A percentile compares a stretch with the other conserved stretches of the same genome.
Evolutionary conservation across 2,329 filamentous ascomycete genomes (phyloP).

Genomic region (Akanthomyces uredinophilus): DNA sequence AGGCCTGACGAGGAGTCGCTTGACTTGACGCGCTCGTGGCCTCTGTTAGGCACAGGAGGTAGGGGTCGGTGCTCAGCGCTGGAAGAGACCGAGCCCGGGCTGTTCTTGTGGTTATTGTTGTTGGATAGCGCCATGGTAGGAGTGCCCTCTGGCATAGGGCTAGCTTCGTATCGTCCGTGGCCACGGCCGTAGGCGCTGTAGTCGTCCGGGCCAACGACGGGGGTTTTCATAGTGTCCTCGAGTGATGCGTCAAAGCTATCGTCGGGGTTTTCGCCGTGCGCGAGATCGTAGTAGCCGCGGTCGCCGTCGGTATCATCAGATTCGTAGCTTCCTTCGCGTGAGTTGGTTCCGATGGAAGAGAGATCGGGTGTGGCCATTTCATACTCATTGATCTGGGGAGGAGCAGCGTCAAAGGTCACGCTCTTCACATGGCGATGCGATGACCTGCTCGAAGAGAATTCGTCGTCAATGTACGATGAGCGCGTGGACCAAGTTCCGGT

Average conservation of each 20-base stretch:
- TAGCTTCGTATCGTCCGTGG: conserved; percentile 54
- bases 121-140: conserved; percentile 38
- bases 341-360: conserved; percentile 85
- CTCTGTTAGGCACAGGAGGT: conserved; percentile 68
- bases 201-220: conserved; percentile 93
- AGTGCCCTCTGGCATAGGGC: conserved; percentile 57
- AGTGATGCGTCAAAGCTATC: conserved; percentile 95
- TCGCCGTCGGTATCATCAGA: conserved; percentile 73
- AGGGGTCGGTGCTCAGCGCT: conserved; percentile 79
- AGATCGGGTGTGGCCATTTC: conserved; percentile 96
- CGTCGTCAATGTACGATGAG: conserved; percentile 50
- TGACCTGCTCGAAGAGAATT: conserved; percentile 59
- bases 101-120: conserved; percentile 49
- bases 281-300: conserved; percentile 56
- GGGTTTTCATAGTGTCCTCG: conserved; percentile 94
- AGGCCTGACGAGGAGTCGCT: conserved; percentile 54
- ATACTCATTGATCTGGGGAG: conserved; percentile 94
- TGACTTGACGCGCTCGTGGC: conserved; percentile 32
- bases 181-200: conserved; percentile 55
- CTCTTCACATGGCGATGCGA: conserved; percentile 88
- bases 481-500: conserved; percentile 65
- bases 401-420: conserved; percentile 91
- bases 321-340: conserved; percentile 89
- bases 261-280: conserved; percentile 44
- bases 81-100: conserved; percentile 69